A percentile compares a stretch with the other conserved stretches of the same genome.
Conservation (phyloP, 2,329 filamentous ascomycete genomes). For the Pseudopyrenochaeta lycopersici region DNA sequence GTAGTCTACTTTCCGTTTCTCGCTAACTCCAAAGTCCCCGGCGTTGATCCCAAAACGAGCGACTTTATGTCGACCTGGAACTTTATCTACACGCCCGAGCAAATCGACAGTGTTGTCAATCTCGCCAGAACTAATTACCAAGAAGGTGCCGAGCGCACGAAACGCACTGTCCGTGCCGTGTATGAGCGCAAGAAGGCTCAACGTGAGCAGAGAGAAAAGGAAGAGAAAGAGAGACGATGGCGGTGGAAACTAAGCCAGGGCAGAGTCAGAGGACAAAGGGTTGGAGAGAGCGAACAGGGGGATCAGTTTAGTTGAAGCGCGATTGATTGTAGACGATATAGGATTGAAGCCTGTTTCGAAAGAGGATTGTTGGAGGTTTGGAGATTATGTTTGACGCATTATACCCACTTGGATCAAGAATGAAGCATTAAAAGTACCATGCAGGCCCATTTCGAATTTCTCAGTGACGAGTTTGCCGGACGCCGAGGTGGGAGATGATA, state of each 20-base stretch:
- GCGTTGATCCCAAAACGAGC: constrained; percentile 81
- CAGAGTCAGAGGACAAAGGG: constrained; percentile 62
- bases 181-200: constrained; percentile 88
- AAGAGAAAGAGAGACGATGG: constrained; percentile 49
- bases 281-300: constrained; percentile 62
- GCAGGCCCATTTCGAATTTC: too few relatives aligned
- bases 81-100: constrained; percentile 90
- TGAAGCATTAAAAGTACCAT: background rate
- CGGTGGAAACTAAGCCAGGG: constrained; percentile 55
- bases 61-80: constrained; percentile 98
- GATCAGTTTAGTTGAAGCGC: constrained; percentile 72
- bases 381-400: background rate
- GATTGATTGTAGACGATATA: constrained; percentile 36
- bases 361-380: background rate
- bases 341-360: background rate
- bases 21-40: constrained; percentile 79
- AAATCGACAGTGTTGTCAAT: constrained; percentile 84
- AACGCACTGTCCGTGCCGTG: constrained; percentile 81
- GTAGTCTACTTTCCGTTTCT: constrained; percentile 92
- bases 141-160: constrained; percentile 81
- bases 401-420: constrained; percentile 5
- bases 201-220: constrained; percentile 63
- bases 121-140: constrained; percentile 87
- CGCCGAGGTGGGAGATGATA: too few relatives aligned
- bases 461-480: too few relatives aligned